Percentiles rank a stretch among this genome's conserved stretches.
These are phyloP conservation scores for Rosa persica DNA, from an alignment of 306 rosid genomes.

Conservation along the genomic window DNA sequence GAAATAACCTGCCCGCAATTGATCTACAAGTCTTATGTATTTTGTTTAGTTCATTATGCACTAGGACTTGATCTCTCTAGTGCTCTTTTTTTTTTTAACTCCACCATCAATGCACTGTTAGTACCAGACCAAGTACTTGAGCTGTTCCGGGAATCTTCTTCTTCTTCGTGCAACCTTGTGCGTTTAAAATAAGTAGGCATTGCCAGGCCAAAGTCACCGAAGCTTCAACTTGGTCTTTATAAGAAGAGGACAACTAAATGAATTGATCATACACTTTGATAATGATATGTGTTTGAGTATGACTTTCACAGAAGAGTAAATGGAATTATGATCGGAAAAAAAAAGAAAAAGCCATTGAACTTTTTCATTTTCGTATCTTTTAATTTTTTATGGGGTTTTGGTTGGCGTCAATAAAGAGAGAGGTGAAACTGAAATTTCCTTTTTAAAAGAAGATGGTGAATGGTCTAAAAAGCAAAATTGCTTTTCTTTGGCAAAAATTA, in stretches of 20 bases:
- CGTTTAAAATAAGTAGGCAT: neutral
- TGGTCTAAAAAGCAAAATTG: neutral
- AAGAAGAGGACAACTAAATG: no score
- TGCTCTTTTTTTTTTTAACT: neutral
- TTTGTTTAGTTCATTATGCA: neutral
- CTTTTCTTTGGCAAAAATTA: neutral
- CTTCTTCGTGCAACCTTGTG: conserved; percentile 1
- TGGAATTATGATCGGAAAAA: neutral
- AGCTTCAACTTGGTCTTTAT: neutral
- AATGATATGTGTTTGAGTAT: neutral
- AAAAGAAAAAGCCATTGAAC: neutral
- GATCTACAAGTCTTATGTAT: neutral
- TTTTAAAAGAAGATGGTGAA: neutral
- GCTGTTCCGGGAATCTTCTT: conserved; percentile 18
- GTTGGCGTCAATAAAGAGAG: conserved; percentile 6
- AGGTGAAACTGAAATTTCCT: conserved; percentile 10
- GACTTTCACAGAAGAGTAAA: neutral
- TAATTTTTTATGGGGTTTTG: neutral
- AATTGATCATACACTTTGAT: neutral
- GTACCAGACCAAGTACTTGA: neutral
- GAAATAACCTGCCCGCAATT: neutral
- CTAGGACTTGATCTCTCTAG: neutral
- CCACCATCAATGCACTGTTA: neutral
- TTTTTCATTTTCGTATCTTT: neutral
- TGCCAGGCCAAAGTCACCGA: neutral